Evolutionary conservation across 2,329 filamentous ascomycete species (phyloP).

Genomic region (Verruconis gallopava): DNA sequence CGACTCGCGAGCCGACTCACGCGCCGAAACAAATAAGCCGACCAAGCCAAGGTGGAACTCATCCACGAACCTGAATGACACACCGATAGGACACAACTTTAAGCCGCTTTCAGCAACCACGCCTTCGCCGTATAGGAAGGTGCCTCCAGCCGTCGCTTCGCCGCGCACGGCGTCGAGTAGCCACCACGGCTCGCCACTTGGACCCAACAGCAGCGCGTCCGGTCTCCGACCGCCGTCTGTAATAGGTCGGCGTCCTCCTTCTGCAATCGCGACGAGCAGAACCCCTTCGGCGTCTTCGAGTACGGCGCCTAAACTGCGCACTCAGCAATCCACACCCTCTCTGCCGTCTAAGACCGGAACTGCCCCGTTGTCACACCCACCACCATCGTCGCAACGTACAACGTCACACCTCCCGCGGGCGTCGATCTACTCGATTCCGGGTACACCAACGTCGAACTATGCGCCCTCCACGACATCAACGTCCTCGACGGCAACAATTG

Average conservation of each 20-base stretch:
- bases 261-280: background rate
- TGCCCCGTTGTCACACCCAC: conserved; percentile 1
- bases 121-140: conserved; percentile 21
- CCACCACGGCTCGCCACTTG: conserved; percentile 4
- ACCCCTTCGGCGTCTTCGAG: conserved; percentile 1
- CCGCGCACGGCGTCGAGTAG: background rate
- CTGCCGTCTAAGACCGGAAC: background rate
- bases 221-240: conserved; percentile 5
- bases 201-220: background rate
- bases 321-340: background rate
- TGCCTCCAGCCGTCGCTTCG: background rate
- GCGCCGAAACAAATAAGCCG: background rate
- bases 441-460: background rate
- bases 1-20: background rate
- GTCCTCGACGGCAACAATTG: conserved; percentile 3
- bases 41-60: conserved; percentile 26
- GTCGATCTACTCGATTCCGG: conserved; percentile 2
- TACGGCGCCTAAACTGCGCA: background rate
- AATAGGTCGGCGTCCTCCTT: background rate
- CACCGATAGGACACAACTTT: conserved; percentile 25
- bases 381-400: background rate
- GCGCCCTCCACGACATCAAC: conserved; percentile 2
- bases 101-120: conserved; percentile 23
- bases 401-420: conserved; percentile 5
- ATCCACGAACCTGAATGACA: conserved; percentile 25